phyloP scores from a whole-genome alignment of 345 rosid species.

The Ailanthus altissimus region DNA sequence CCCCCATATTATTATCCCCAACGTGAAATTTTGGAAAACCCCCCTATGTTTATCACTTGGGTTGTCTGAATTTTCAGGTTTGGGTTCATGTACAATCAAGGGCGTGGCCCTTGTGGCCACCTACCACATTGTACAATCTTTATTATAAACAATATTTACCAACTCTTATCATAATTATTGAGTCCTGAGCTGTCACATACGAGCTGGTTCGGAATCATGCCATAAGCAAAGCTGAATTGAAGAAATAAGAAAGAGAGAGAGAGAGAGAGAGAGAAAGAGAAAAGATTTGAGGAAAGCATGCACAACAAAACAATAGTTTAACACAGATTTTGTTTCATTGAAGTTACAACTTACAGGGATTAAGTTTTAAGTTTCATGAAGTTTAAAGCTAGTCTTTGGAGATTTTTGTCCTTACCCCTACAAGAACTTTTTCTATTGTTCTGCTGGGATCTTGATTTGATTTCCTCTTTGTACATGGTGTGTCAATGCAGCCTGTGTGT shows the following conservation, averaged over 20 bases:
- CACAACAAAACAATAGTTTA: not conserved
- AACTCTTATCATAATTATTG: too few relatives aligned
- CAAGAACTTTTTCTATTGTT: not conserved
- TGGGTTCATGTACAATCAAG: not conserved
- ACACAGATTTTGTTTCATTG: slow-evolving; percentile 5
- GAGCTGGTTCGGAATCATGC: too few relatives aligned
- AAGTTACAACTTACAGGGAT: slow-evolving; percentile 19
- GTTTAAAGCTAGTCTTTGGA: too few relatives aligned
- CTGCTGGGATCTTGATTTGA: not conserved
- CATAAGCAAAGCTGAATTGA: too few relatives aligned
- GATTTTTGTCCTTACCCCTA: slow-evolving; percentile 15
- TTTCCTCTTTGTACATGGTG: slow-evolving; percentile 19
- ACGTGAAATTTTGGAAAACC: not conserved
- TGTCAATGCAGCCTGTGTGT: slow-evolving; percentile 7
- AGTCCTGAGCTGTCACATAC: too few relatives aligned
- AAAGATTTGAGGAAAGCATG: too few relatives aligned
- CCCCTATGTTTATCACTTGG: not conserved
- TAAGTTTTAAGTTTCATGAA: slow-evolving; percentile 17
- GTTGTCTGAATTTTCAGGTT: not conserved
- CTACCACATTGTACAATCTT: too few relatives aligned
- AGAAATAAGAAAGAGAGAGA: too few relatives aligned
- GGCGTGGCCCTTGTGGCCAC: not conserved
- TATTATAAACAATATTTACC: too few relatives aligned
- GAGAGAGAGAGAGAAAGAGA: too few relatives aligned
- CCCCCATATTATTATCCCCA: too few relatives aligned